Base-by-base conservation (phyloP, 2,329 filamentous ascomycete species). In the Gnomoniopsis smithogilvyi region DNA sequence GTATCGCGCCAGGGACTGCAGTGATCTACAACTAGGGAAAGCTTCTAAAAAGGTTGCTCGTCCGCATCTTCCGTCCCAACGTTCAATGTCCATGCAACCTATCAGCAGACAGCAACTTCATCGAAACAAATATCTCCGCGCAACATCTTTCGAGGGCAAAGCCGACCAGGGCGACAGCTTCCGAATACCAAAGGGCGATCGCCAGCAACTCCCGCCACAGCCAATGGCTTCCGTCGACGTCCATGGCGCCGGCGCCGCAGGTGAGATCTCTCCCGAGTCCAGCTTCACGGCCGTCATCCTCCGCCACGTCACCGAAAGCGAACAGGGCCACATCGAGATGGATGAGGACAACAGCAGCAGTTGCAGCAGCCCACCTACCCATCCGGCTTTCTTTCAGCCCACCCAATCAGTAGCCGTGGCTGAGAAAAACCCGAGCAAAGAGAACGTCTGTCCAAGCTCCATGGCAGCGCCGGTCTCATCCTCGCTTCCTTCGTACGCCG, bases 401-500 rank as follows among this genome's bases (percentile, higher is more conserved):
- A 36, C 30, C 8, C 17, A 14, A n/a, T 6, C 21, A n/a, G 15
- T 15, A 3, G n/a, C 30, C 24, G 33, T 17, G 24, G n/a, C 21
- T 10, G 45, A 19, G 41, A n/a, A 30, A 21, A 52, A 49, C 15
- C 11, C 47, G 26, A 52, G 47, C 30, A 52, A 36, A 43, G 56
- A 61, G 56, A 59, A 61, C 33, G 59, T 59, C 56, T 59, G 59
- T 38, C 59, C 48, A 8, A 45, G 46, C 22, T 24, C 56, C 51
- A 59, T 61, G 59, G 59, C 59, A 61, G 56, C 43, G 34, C 22
- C 59, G 46, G 55, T 56, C 52, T 61, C 59, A 24, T 47, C 59
- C 6, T 46, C 54, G 24, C 36, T 50, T 14, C 51, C 51, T 17
- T 48, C 47, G 6, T 15, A 19, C n/a, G 33, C 48, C 15, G 46